Conservation (phyloP, 2,329 filamentous ascomycete genomes). For the Penicillium sp. region DNA sequence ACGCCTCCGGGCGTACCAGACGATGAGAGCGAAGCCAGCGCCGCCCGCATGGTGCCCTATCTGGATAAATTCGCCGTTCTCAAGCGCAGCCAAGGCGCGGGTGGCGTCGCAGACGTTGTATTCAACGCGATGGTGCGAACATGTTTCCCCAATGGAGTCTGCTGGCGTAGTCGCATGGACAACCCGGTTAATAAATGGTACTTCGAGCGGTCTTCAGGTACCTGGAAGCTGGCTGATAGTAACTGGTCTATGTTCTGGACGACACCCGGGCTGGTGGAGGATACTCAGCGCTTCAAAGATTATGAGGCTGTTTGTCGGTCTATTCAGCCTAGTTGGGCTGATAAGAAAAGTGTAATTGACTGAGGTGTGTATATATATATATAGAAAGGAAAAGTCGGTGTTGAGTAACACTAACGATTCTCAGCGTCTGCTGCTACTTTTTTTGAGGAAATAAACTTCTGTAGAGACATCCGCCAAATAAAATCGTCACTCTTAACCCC, state of each 20-base stretch:
- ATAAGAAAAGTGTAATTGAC: constrained; percentile 52
- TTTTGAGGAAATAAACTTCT: too few species aligned
- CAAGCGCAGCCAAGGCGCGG: constrained; percentile 80
- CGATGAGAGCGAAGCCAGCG: constrained; percentile 51
- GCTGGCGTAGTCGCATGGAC: constrained; percentile 84
- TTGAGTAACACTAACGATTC: not conserved
- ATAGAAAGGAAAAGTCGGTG: not conserved
- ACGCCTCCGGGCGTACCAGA: constrained; percentile 60
- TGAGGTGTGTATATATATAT: constrained; percentile 31
- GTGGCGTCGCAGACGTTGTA: constrained; percentile 90
- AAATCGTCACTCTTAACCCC: not conserved
- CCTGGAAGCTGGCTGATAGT: constrained; percentile 73
- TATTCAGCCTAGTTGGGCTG: constrained; percentile 50
- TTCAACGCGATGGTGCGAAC: constrained; percentile 92
- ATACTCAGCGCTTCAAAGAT: constrained; percentile 58
- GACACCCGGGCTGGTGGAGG: constrained; percentile 60
- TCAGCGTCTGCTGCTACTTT: not conserved
- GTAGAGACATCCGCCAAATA: too few species aligned
- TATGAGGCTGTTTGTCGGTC: constrained; percentile 73
- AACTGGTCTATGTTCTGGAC: constrained; percentile 99
- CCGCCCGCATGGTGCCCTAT: constrained; percentile 75
- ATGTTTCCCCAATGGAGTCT: constrained; percentile 84
- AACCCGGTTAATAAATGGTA: constrained; percentile 99
- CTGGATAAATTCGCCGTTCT: constrained; percentile 96
- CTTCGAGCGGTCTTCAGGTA: constrained; percentile 83